phyloP scores from a whole-genome alignment of 768 basidiomycete species.

The Leccinum aurantiacum region DNA sequence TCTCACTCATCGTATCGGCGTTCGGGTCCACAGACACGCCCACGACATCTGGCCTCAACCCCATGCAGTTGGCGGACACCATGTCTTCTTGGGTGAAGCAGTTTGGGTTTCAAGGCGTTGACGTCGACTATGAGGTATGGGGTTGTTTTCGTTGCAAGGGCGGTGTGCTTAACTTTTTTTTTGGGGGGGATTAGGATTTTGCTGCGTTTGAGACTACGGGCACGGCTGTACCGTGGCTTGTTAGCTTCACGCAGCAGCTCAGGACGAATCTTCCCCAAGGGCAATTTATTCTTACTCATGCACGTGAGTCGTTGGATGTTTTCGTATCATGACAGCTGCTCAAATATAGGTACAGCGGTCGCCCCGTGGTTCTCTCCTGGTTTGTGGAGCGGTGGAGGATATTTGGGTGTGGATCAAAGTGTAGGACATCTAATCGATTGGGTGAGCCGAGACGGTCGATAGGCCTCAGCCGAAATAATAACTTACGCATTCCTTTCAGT shows the following conservation, averaged over 20 bases:
- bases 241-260: slow-evolving; percentile 29
- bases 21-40: slow-evolving; percentile 45
- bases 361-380: slow-evolving; percentile 5
- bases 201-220: slow-evolving; percentile 16
- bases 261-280: slow-evolving; percentile 19
- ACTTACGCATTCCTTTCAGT: neutral
- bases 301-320: slow-evolving; percentile 23
- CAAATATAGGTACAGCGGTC: neutral
- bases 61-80: slow-evolving; percentile 14
- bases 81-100: slow-evolving; percentile 46
- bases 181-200: slow-evolving; percentile 22
- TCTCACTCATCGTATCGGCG: slow-evolving; percentile 53
- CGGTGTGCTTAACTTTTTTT: neutral
- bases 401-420: slow-evolving; percentile 31
- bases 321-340: neutral
- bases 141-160: neutral
- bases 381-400: slow-evolving; percentile 22
- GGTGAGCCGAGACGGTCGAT: slow-evolving; percentile 21
- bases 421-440: slow-evolving; percentile 45
- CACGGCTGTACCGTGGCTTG: slow-evolving; percentile 38
- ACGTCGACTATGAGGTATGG: slow-evolving; percentile 48
- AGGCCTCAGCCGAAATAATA: neutral
- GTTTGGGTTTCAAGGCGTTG: slow-evolving; percentile 48
- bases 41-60: slow-evolving; percentile 33
- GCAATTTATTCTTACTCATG: slow-evolving; percentile 22